A percentile compares a stretch with the other conserved stretches of the same genome.
These are phyloP conservation scores for Pyrus betulifolia DNA, from an alignment of 306 rosid species.

Conservation along the genomic window DNA sequence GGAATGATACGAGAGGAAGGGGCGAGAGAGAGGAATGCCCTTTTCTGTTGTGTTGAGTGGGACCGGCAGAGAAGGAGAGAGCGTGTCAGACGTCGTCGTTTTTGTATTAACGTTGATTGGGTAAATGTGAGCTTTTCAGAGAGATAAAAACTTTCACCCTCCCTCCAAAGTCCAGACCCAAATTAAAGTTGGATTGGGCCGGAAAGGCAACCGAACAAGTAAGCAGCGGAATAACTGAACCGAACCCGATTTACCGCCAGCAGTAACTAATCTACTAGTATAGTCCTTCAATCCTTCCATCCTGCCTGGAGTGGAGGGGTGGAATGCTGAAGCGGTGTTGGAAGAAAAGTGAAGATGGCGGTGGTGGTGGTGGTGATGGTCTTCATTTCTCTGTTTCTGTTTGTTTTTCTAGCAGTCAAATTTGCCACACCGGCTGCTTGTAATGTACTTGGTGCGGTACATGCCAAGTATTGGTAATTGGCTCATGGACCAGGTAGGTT, in stretches of 20 bases:
- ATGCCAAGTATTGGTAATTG: slow-evolving; percentile 10
- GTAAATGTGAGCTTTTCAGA: neutral
- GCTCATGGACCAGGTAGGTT: slow-evolving; percentile 94
- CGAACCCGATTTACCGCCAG: neutral
- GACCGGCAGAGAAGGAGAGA: neutral
- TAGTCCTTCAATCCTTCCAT: too few relatives aligned
- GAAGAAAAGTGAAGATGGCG: neutral
- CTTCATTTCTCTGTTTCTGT: slow-evolving; percentile 18
- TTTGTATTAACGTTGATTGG: neutral
- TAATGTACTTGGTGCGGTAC: too few relatives aligned
- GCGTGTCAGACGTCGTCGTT: neutral
- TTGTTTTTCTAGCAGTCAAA: slow-evolving; percentile 28
- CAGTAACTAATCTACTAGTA: too few relatives aligned
- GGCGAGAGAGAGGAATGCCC: neutral
- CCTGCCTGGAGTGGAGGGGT: too few relatives aligned
- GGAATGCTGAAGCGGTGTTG: neutral
- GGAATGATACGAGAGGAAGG: neutral
- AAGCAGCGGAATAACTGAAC: neutral
- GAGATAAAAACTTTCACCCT: neutral
- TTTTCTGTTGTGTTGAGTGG: neutral
- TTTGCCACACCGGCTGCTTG: slow-evolving; percentile 23
- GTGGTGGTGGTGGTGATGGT: slow-evolving; percentile 17
- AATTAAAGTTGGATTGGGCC: neutral
- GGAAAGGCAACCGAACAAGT: neutral
- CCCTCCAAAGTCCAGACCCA: neutral